Evolutionary conservation across 2,329 filamentous ascomycete genomes (phyloP).

Genomic region (Pseudogymnoascus sp.): DNA sequence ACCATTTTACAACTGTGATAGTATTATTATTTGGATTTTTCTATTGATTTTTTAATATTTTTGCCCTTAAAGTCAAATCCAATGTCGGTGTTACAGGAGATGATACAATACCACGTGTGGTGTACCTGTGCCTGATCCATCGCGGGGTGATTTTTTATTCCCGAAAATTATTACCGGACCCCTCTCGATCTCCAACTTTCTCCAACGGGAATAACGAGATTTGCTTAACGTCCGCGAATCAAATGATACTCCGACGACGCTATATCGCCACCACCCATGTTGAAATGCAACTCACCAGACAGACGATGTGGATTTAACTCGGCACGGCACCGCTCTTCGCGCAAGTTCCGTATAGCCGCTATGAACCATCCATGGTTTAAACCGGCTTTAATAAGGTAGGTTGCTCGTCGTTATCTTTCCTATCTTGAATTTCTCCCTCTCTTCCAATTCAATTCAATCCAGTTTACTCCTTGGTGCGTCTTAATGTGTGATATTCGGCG

Average conservation of each 20-base stretch:
- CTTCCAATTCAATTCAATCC: neutral
- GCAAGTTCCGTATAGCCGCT: conserved; percentile 8
- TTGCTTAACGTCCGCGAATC: neutral
- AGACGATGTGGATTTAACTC: neutral
- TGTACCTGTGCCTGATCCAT: neutral
- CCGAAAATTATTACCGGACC: neutral
- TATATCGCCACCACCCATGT: neutral
- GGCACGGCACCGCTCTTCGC: conserved; percentile 2
- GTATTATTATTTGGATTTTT: neutral
- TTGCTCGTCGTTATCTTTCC: neutral
- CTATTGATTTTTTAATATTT: neutral
- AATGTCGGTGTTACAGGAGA: neutral
- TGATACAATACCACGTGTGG: neutral
- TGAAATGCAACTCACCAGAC: neutral
- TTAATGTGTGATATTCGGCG: neutral
- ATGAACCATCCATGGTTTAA: neutral
- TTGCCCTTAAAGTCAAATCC: neutral
- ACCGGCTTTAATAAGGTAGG: neutral
- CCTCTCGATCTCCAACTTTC: conserved; percentile 1
- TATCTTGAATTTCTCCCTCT: neutral
- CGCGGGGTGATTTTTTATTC: neutral
- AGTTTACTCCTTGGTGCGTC: neutral
- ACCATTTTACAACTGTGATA: neutral
- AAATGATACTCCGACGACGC: neutral
- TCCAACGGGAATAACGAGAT: conserved; percentile 6